Conservation (phyloP, 768 basidiomycete species). For the Lyophyllum atratum region DNA sequence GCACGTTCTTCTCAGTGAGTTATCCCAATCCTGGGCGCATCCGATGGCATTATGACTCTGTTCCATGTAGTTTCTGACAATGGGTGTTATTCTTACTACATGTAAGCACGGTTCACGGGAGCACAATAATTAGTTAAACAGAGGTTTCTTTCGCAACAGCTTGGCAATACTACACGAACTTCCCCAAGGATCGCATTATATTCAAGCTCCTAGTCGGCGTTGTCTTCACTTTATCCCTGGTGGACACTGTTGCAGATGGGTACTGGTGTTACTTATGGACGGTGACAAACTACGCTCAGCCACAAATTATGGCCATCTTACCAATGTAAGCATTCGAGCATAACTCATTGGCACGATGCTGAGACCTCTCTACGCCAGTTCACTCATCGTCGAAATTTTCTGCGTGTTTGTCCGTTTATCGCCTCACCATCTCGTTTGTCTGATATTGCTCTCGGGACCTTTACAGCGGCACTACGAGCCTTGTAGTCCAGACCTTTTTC, state of each 20-base stretch:
- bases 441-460: too few species aligned
- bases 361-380: background rate
- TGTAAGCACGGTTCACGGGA: background rate
- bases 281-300: background rate
- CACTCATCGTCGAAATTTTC: constrained; percentile 4
- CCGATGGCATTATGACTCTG: too few species aligned
- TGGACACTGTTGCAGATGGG: constrained; percentile 2
- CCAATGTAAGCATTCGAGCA: background rate
- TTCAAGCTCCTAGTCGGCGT: constrained; percentile 1
- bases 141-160: background rate
- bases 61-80: background rate
- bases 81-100: background rate
- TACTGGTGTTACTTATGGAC: constrained; percentile 2
- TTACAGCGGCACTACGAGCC: constrained; percentile 1
- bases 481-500: background rate
- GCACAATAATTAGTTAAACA: background rate
- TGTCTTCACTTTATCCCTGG: background rate
- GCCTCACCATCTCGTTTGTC: too few species aligned
- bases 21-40: too few species aligned
- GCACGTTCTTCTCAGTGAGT: constrained; percentile 4
- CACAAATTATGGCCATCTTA: background rate
- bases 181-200: background rate
- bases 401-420: background rate
- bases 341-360: background rate
- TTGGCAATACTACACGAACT: constrained; percentile 2